phyloP scores from a whole-genome alignment of 140 eudicot genomes.

The Anethum foeniculum region DNA sequence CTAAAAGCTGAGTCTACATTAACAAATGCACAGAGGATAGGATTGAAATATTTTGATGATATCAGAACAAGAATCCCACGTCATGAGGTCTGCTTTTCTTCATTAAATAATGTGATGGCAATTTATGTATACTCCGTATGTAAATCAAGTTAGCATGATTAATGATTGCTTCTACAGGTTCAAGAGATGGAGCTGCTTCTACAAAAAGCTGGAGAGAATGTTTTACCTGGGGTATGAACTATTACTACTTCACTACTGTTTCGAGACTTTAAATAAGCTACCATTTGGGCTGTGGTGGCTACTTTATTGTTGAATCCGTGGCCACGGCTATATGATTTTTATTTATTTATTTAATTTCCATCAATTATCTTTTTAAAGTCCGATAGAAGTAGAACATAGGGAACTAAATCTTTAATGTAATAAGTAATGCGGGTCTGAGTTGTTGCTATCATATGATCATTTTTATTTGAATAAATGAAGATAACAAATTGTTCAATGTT shows the following conservation, averaged over 20 bases:
- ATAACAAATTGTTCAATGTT: not conserved
- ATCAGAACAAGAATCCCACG: constrained; percentile 87
- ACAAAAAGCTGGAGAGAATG: constrained; percentile 61
- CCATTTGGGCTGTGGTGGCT: not conserved
- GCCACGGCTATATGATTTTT: not conserved
- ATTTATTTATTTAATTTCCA: not conserved
- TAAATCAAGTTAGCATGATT: not conserved
- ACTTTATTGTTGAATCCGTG: not conserved
- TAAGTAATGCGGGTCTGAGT: not conserved
- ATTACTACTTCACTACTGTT: not conserved
- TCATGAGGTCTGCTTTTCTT: constrained; percentile 50
- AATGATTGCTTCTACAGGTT: constrained; percentile 31
- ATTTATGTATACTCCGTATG: not conserved
- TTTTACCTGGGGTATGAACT: constrained; percentile 65
- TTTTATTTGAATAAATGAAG: not conserved
- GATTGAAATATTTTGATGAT: constrained; percentile 79
- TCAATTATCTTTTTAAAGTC: not conserved
- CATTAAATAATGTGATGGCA: not conserved
- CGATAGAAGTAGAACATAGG: too few relatives aligned
- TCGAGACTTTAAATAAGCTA: not conserved
- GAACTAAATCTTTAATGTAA: not conserved
- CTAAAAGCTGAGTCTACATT: constrained; percentile 54
- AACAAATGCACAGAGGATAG: constrained; percentile 69
- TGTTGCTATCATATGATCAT: not conserved
- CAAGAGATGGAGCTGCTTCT: constrained; percentile 76